Evolutionary conservation across 805 yeast species (phyloP), one percentile per base, ranked within the genome.

Genomic region (Ascoidea rubescens): DNA sequence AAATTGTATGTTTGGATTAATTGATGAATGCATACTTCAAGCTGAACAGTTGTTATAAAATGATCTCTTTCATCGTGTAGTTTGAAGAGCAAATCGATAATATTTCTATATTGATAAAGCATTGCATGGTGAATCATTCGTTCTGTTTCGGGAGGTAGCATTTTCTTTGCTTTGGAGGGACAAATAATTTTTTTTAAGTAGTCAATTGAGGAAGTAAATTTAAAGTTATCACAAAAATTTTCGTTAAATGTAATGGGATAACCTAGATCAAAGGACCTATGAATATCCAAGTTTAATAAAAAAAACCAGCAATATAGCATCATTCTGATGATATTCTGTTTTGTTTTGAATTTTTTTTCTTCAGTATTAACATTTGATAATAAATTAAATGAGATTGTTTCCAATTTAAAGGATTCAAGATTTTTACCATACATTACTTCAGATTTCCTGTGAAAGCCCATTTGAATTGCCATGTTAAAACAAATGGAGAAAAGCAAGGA

Each of bases 211-310:
- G 31, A 31, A 8, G 32, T 21, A 31, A 51, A 33, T 8, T 52
- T 46, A 33, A 28, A 17, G 5, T 31, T 43, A 32, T 52, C 51
- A 48, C 53, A 54, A 14, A 42, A 28, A 21, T 47, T 42, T 31
- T 54, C 56, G 45, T 54, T 56, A 17, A 51, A 33, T 4, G 33
- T 21, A 31, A 56, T 42, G 2, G 57, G 58, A 31, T 53, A 54
- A 5, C 58, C 58, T 32, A 56, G 49, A 46, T 55, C 55, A 46
- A 56, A 56, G n/a, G 53, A 49, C 32, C 54, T 56, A 17, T 45
- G 31, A 52, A 51, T 50, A 48, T 56, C 58, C 4, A 53, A 28
- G 12, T 49, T 50, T 10, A 54, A 31, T 14, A 53, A 33, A 37
- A 47, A 54, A n/a, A 46, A 44, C 58, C 58, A 56, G 28, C 28